Evolutionary conservation across 768 basidiomycete species (phyloP), one percentile per base, ranked within the genome.

Genomic region (Sporobolomyces phaffii): DNA sequence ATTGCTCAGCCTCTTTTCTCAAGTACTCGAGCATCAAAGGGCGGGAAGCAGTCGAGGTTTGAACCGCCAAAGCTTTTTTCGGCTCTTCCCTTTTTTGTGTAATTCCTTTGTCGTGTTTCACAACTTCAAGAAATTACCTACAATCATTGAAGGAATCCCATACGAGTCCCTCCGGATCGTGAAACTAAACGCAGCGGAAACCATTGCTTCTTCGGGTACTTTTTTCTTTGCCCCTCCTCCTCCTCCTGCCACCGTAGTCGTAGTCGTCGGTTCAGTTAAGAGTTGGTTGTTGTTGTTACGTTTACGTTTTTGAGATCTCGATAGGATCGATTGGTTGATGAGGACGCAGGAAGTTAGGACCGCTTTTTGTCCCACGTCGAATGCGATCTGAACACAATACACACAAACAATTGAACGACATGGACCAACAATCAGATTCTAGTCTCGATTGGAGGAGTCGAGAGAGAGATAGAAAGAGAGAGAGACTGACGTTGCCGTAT

Each of bases 141-240:
- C 89, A 72, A 91, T 90, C 86, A 91, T 90, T 11, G 58, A 64
- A 22, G 72, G 72, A n/a, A 72, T 69, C 13, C 61, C 64, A 38
- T 72, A 72, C 22, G 51, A 36, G 36, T 72, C 67, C 45, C 79
- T 65, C 50, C 79, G 63, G 29, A 79, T 78, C 10, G 79, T 79
- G 76, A 91, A 91, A n/a, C 87, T 90, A 77, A 91, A 90, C 73
- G 89, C 91, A 76, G 89, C 91, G 73, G 85, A 90, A 72, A 91
- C 84, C 72, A 87, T 86, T 5, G 84, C 85, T 70, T 90, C 87
- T 75, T 90, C 88, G 50, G 79, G 81, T 18, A 80, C 78, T 15
- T 69, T 58, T 18, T 60, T 38, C 57, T 62, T 68, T 22, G 33
- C 26, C 4, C 54, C 54, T 24, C 52, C 52, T 10, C 34, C 34